phyloP scores from a whole-genome alignment of 208 protist genomes.

The Spongospora subterranea region DNA sequence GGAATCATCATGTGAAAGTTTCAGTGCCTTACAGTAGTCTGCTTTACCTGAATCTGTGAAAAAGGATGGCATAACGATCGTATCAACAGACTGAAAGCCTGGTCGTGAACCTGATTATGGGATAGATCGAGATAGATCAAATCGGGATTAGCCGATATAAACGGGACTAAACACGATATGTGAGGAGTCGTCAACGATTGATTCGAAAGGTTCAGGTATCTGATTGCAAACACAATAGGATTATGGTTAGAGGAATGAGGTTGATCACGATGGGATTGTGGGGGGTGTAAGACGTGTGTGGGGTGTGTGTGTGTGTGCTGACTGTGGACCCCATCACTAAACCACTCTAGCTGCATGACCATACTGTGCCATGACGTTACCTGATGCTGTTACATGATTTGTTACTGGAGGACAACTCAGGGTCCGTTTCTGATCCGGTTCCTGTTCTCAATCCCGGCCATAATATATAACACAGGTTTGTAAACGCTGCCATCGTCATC shows the following conservation, averaged over 20 bases:
- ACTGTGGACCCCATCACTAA: too few relatives aligned
- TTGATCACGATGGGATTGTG: not conserved
- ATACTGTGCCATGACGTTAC: not conserved
- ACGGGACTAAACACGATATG: not conserved
- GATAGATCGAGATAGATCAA: constrained; percentile 26
- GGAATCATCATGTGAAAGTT: not conserved
- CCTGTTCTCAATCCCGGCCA: too few relatives aligned
- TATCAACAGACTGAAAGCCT: not conserved
- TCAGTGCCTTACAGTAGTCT: too few relatives aligned
- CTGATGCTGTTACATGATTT: not conserved
- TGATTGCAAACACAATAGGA: not conserved
- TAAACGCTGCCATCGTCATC: too few relatives aligned
- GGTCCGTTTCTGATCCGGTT: too few relatives aligned
- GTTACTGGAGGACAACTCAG: too few relatives aligned
- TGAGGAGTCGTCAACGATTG: not conserved
- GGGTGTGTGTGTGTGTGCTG: too few relatives aligned
- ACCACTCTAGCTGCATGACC: too few relatives aligned
- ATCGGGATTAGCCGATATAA: not conserved
- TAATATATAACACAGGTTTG: too few relatives aligned
- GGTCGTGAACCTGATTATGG: constrained; percentile 38
- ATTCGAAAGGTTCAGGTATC: constrained; percentile 29
- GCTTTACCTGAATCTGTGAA: not conserved
- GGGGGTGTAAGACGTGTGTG: too few relatives aligned
- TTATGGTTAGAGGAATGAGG: not conserved
- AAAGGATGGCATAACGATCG: not conserved